phyloP scores from a whole-genome alignment of 2,329 filamentous ascomycete genomes.

The Emmonsiellopsis sp. region DNA sequence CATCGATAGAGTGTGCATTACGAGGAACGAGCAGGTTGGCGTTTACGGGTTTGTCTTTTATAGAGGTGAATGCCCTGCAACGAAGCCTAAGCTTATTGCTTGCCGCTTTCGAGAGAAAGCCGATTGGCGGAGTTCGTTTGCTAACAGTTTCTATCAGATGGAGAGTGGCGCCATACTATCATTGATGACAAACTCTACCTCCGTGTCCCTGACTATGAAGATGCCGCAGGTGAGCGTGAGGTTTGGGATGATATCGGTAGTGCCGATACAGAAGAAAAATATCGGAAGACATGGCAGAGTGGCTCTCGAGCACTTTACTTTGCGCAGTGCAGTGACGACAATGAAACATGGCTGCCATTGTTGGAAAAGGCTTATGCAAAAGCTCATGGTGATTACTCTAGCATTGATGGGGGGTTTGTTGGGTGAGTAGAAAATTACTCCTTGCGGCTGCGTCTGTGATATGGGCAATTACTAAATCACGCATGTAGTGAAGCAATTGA shows the following conservation, averaged over 20 bases:
- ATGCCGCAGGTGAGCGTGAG: constrained; percentile 63
- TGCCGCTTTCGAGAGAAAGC: neutral
- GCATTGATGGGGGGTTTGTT: constrained; percentile 66
- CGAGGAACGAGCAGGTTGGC: constrained; percentile 60
- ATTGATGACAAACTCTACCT: constrained; percentile 86
- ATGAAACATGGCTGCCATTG: constrained; percentile 74
- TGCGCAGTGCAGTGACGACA: constrained; percentile 62
- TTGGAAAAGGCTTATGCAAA: constrained; percentile 80
- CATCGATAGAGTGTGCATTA: constrained; percentile 66
- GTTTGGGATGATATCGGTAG: constrained; percentile 67
- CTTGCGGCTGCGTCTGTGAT: neutral
- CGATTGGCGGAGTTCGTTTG: neutral
- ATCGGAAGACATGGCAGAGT: constrained; percentile 61
- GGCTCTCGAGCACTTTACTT: constrained; percentile 72
- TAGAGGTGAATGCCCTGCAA: constrained; percentile 38
- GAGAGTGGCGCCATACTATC: constrained; percentile 86
- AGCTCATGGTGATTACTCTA: constrained; percentile 68
- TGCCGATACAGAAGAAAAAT: constrained; percentile 61
- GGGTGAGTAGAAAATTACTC: constrained; percentile 30
- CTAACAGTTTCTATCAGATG: constrained; percentile 42
- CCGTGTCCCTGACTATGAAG: constrained; percentile 72
- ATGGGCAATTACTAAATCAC: constrained; percentile 8
- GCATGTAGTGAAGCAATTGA: constrained; percentile 44
- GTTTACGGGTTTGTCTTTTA: constrained; percentile 83
- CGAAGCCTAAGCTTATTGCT: neutral